phyloP scores from a whole-genome alignment of 495 filamentous ascomycete genomes.

The Penicillium turbatum region DNA sequence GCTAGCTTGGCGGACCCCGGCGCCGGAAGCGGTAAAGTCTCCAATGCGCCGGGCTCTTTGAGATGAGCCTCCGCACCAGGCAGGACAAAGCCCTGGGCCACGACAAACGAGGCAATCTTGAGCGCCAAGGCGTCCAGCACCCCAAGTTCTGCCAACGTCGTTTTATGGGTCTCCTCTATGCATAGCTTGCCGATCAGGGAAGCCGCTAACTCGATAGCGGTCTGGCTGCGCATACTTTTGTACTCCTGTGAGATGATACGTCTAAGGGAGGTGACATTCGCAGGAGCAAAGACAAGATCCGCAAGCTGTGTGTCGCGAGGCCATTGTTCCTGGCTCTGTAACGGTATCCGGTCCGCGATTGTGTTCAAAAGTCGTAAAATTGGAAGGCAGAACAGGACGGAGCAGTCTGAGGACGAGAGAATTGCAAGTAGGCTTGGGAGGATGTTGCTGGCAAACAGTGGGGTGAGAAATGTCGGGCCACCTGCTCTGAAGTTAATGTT shows the following conservation, averaged over 20 bases:
- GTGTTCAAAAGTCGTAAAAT: slow-evolving; percentile 71
- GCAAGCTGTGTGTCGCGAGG: slow-evolving; percentile 51
- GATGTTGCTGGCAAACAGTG: slow-evolving; percentile 62
- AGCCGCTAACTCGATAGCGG: slow-evolving; percentile 65
- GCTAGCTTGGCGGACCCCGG: slow-evolving; percentile 57
- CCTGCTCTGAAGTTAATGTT: slow-evolving; percentile 48
- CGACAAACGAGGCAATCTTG: slow-evolving; percentile 69
- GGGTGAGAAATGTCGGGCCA: slow-evolving; percentile 70
- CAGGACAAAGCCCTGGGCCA: slow-evolving; percentile 60
- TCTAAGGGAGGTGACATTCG: slow-evolving; percentile 54
- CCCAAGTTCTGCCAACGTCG: slow-evolving; percentile 60
- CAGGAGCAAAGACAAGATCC: slow-evolving; percentile 57
- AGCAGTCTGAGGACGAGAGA: slow-evolving; percentile 60
- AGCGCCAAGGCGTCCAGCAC: slow-evolving; percentile 77
- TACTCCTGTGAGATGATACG: slow-evolving; percentile 62
- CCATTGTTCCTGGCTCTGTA: slow-evolving; percentile 44
- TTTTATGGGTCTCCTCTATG: slow-evolving; percentile 63
- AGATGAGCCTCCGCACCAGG: slow-evolving; percentile 47
- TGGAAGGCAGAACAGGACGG: slow-evolving; percentile 61
- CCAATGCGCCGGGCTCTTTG: slow-evolving; percentile 30
- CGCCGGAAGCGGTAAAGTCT: slow-evolving; percentile 47
- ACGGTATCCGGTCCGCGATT: slow-evolving; percentile 60
- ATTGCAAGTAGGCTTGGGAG: slow-evolving; percentile 64
- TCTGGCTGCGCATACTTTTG: slow-evolving; percentile 44
- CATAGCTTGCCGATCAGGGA: slow-evolving; percentile 68